Evolutionary conservation across 192 early-diverging fungal genomes (phyloP).

Genomic region (Umbelopsis sp.): DNA sequence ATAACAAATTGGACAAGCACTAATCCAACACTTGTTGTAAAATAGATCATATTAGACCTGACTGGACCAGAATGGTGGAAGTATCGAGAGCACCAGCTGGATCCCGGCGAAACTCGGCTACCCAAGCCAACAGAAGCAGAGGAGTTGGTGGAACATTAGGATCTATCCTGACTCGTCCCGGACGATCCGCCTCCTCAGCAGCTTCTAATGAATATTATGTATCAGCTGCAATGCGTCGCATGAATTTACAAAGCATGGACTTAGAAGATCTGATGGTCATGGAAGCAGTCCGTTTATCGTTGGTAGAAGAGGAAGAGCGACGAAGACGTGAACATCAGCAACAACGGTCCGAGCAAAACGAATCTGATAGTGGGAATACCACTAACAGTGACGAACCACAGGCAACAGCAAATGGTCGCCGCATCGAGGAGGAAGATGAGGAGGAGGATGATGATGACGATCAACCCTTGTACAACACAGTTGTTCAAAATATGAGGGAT

Average conservation of each 20-base stretch:
- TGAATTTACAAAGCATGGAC: constrained; percentile 64
- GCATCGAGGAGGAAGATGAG: neutral
- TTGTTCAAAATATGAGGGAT: neutral
- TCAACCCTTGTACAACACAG: neutral
- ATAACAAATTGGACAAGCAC: no score
- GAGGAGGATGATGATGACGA: constrained; percentile 1
- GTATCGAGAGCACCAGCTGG: constrained; percentile 47
- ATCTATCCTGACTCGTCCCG: constrained; percentile 31
- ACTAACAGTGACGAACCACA: neutral
- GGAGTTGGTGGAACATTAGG: constrained; percentile 19
- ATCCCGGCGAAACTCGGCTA: constrained; percentile 43
- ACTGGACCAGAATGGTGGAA: constrained; percentile 56
- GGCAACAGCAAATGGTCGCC: neutral
- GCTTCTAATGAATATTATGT: constrained; percentile 52
- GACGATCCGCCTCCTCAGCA: constrained; percentile 41
- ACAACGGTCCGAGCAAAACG: neutral
- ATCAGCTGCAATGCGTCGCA: constrained; percentile 65
- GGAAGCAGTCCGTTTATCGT: constrained; percentile 84
- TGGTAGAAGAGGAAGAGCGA: constrained; percentile 64
- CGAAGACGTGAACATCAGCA: constrained; percentile 25
- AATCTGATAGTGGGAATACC: neutral
- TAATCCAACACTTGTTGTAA: neutral
- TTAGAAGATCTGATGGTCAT: constrained; percentile 92
- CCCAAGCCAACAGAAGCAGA: constrained; percentile 23
- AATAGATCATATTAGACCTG: constrained; percentile 72